Base-by-base conservation (phyloP, 75 land plant species). In the Isoetes taiwanensis region DNA sequence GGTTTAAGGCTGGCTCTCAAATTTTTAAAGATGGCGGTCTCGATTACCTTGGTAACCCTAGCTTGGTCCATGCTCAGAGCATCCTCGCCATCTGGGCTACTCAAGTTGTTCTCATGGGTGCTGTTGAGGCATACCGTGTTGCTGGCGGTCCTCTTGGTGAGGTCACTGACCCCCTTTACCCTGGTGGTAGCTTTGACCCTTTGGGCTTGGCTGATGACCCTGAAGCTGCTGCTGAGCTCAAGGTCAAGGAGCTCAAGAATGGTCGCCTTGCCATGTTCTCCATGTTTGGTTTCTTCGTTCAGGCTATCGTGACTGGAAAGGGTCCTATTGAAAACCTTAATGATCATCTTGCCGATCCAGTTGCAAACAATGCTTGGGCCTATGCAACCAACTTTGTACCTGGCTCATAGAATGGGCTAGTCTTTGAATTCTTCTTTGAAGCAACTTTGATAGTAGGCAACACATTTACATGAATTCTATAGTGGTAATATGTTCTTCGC, bases 141-240 rank as follows among this genome's bases (percentile, higher is more conserved):
- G 81, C 69, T 0, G 83, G 83, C 9, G 82, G 81, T 0, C 67
- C 82, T 0, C 78, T 79, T 0, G 84, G 82, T 0, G 79, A 76
- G 62, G 64, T 67, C 53, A 46, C 60, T 2, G 79, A 76, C 58
- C 79, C 79, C 8, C 23, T 76, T 21, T 76, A 76, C 66, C 78
- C 78, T 0, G 78, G 78, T 16, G 78, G 78, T 25, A 46, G 50
- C 56, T 76, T 73, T 64, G 76, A 73, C 65, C 78, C 77, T 8
- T 52, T 74, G 3, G 64, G 64, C 17, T 32, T 74, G 11, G 76
- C 67, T 0, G 73, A 74, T 19, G 76, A 74, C 70, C 78, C 75
- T 1, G 78, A 76, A 50, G 72, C 78, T 0, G 71, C 71, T 53
- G 78, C 78, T 8, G 78, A 76, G 78, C 58, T 63, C 9, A 74